Percentiles rank a stretch among this genome's conserved stretches.
Conservation (phyloP, 805 yeast genomes). For the Yarrowia deformans region DNA sequence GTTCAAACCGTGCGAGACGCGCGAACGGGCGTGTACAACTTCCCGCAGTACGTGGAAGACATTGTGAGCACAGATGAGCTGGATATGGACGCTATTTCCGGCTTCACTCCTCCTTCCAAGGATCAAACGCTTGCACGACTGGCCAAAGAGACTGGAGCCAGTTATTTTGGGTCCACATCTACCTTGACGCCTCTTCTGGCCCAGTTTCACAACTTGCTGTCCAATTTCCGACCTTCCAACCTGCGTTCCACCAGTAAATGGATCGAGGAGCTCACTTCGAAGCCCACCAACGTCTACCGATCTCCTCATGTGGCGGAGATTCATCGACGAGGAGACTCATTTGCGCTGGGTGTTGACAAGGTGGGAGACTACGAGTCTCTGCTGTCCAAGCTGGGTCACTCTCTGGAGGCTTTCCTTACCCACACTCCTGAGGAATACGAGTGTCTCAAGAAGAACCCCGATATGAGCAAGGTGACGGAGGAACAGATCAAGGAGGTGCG, state of each 20-base stretch:
- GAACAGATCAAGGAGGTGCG: constrained; percentile 26
- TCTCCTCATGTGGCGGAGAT: constrained; percentile 32
- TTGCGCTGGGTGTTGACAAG: constrained; percentile 75
- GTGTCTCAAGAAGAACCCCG: constrained; percentile 48
- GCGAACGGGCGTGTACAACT: constrained; percentile 75
- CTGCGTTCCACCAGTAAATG: constrained; percentile 44
- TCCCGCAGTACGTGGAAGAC: constrained; percentile 63
- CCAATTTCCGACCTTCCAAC: constrained; percentile 64
- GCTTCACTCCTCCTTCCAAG: constrained; percentile 70
- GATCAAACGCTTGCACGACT: constrained; percentile 62
- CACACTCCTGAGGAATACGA: constrained; percentile 62
- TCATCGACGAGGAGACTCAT: constrained; percentile 49
- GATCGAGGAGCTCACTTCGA: background rate
- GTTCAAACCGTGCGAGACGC: constrained; percentile 81
- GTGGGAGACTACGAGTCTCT: constrained; percentile 70
- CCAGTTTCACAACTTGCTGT: constrained; percentile 75
- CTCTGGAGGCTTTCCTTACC: constrained; percentile 78
- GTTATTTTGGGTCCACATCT: constrained; percentile 81
- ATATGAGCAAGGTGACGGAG: constrained; percentile 29
- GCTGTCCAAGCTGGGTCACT: constrained; percentile 76
- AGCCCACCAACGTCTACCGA: constrained; percentile 25
- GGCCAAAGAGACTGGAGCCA: constrained; percentile 52
- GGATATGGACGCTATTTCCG: constrained; percentile 62
- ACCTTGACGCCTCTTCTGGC: constrained; percentile 80
- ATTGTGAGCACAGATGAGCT: constrained; percentile 72